phyloP scores from a whole-genome alignment of 202 grass and related monocot genomes.

The Panicum virgatum region DNA sequence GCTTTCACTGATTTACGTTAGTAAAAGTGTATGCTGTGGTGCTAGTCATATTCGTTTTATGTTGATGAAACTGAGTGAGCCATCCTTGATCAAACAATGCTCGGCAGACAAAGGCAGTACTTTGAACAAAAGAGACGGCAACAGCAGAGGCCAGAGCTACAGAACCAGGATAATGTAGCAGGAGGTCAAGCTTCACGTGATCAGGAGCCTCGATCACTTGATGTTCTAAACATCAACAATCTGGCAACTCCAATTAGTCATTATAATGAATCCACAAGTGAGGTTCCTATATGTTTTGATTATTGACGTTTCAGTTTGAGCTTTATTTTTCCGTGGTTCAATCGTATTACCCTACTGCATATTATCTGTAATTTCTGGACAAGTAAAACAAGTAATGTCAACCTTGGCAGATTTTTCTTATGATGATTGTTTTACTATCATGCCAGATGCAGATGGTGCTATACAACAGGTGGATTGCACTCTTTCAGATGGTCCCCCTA shows the following conservation, averaged over 20 bases:
- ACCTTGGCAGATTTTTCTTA: conserved; percentile 13
- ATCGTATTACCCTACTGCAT: background rate
- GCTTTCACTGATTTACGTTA: background rate
- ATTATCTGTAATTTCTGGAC: conserved; percentile 1
- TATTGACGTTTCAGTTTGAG: background rate
- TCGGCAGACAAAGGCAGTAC: conserved; percentile 86
- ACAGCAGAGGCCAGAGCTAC: conserved; percentile 46
- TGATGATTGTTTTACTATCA: conserved; percentile 30
- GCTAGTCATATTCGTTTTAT: background rate
- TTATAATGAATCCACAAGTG: conserved; percentile 41
- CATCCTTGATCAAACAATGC: background rate
- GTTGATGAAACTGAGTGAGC: background rate
- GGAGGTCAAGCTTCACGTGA: conserved; percentile 35
- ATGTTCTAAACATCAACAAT: conserved; percentile 74
- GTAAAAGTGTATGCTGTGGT: conserved; percentile 19
- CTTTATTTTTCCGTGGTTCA: conserved; percentile 19
- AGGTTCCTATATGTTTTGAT: conserved; percentile 14
- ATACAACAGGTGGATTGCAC: conserved; percentile 36
- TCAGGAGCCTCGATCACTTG: conserved; percentile 68
- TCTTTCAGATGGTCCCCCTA: conserved; percentile 33
- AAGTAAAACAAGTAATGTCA: conserved; percentile 1
- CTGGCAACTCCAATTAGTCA: conserved; percentile 52
- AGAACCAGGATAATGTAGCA: conserved; percentile 43
- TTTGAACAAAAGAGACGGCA: conserved; percentile 88
- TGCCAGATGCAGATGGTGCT: conserved; percentile 45